phyloP scores from a whole-genome alignment of 805 yeast genomes.

The Kodamaea leandrae region DNA sequence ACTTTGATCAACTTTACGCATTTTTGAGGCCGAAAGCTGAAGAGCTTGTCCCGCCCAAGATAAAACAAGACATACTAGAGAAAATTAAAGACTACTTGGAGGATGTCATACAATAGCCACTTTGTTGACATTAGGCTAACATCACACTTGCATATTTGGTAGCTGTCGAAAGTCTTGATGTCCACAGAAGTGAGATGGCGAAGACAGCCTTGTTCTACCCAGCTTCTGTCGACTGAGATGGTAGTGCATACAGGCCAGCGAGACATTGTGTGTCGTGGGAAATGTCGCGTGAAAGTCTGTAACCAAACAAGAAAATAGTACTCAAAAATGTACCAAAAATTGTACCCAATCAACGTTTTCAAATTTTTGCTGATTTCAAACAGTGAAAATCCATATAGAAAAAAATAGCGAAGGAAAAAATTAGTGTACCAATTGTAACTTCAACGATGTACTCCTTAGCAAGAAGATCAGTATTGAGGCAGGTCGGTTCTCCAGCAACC shows the following conservation, averaged over 20 bases:
- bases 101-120: slow-evolving; percentile 33
- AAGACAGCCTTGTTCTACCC: too few relatives aligned
- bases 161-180: too few relatives aligned
- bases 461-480: slow-evolving; percentile 24
- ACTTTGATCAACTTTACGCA: slow-evolving; percentile 50
- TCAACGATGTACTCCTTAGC: slow-evolving; percentile 27
- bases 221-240: too few relatives aligned
- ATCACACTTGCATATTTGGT: too few relatives aligned
- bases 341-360: slow-evolving; percentile 31
- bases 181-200: too few relatives aligned
- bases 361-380: slow-evolving; percentile 36
- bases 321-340: too few relatives aligned
- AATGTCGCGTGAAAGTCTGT: too few relatives aligned
- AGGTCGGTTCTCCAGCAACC: slow-evolving; percentile 15
- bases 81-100: slow-evolving; percentile 61
- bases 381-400: slow-evolving; percentile 9
- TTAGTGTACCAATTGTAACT: slow-evolving; percentile 1
- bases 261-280: too few relatives aligned
- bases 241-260: too few relatives aligned
- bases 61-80: slow-evolving; percentile 56
- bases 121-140: too few relatives aligned
- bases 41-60: slow-evolving; percentile 64
- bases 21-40: slow-evolving; percentile 65
- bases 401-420: slow-evolving; percentile 13
- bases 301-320: too few relatives aligned